Percentiles rank a stretch among this genome's conserved stretches.
Evolutionary conservation across 1,284 basidiomycete genomes (phyloP).

Genomic region (Termitomyces sp.): DNA sequence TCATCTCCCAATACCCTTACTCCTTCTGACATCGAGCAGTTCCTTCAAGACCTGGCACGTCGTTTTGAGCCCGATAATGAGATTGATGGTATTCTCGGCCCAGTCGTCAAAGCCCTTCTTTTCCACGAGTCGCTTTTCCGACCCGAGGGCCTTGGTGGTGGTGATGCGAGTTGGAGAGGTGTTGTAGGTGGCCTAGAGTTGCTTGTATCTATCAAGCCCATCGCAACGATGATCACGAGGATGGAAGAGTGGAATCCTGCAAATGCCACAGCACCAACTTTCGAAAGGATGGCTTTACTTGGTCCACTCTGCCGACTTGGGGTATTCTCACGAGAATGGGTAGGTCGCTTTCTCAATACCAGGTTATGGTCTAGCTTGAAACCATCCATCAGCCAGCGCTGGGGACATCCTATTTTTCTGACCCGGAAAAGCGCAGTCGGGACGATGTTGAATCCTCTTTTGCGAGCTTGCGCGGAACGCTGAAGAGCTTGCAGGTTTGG

Average conservation of each 20-base stretch:
- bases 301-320: conserved; percentile 81
- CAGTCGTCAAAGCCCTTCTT: conserved; percentile 55
- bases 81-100: conserved; percentile 50
- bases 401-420: conserved; percentile 77
- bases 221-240: conserved; percentile 75
- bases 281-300: conserved; percentile 66
- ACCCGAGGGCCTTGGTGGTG: conserved; percentile 62
- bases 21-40: conserved; percentile 60
- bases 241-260: conserved; percentile 70
- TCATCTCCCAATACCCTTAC: conserved; percentile 37
- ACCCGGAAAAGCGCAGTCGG: conserved; percentile 70
- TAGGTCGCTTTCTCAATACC: conserved; percentile 14
- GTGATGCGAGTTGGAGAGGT: conserved; percentile 79
- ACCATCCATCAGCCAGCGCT: conserved; percentile 61
- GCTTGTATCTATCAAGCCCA: conserved; percentile 76
- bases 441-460: conserved; percentile 82
- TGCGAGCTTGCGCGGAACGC: conserved; percentile 74
- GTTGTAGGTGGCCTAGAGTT: conserved; percentile 80
- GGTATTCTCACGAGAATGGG: conserved; percentile 85
- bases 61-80: conserved; percentile 65
- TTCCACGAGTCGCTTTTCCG: conserved; percentile 59
- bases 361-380: background rate
- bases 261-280: conserved; percentile 50
- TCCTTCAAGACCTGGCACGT: conserved; percentile 65
- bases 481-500: conserved; percentile 75